Evolutionary conservation across 169 alveolate genomes (phyloP), one percentile per base, ranked within the genome.

Genomic region (Babesia bigemina): DNA sequence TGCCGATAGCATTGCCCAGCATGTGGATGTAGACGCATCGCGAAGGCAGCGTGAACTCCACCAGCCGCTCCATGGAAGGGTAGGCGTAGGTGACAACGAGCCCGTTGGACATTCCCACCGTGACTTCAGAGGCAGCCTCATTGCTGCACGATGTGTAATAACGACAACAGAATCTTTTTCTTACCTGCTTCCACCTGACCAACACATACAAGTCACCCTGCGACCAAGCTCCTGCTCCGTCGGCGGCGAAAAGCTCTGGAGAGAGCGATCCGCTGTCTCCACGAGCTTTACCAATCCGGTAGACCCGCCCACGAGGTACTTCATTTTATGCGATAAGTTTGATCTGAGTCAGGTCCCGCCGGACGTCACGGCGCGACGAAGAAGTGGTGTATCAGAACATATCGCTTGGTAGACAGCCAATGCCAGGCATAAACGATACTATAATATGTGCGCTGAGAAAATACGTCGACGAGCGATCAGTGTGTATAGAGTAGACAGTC

Each of bases 271-370:
- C 19, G 62, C 67, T 14, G 85, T 74, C 33, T 81, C 84, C 59
- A 81, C 77, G 63, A 58, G 66, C 85, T 81, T 81, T 63, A 81
- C 21, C 33, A 81, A 61, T 21, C 88, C 88, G n/a, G 88, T 81
- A 29, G 77, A 50, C 0, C 81, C 78, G 24, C 88, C 88, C 12
- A 81, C 24, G 29, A 81, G 39, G 52, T 72, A 81, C 56, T 72
- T 74, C 88, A 81, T 81, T 59, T 72, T 47, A 61, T 26, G 44
- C 48, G 44, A 59, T 59, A 59, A 3, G 29, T 53, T 17, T 53
- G n/a, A 33, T 33, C 2, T 33, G 39, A 33, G 6, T 33, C 39
- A 33, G 39, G 39, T 6, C 39, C 8, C 2, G 21, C 58, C 24
- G 8, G 58, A 19, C 24, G 58, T 7, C 24, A 22, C 8, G 58